These are phyloP conservation scores for Erodium moschatum DNA, from an alignment of 441 rosid genomes.

Conservation along the genomic window DNA sequence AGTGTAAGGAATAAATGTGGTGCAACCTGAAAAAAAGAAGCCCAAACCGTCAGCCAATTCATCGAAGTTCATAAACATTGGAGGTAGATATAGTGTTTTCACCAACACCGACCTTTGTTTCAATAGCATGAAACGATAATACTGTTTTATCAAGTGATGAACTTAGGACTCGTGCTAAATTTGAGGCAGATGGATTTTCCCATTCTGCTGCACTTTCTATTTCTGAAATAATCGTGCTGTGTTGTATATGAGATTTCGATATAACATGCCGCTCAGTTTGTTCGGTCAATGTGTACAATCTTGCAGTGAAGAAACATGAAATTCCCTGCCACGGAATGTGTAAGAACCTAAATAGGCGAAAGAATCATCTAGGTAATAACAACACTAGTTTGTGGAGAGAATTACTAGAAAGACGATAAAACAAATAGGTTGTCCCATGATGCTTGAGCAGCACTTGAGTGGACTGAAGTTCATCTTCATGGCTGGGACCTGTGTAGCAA, in stretches of 20 bases:
- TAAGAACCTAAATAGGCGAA: neutral
- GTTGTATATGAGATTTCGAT: slow-evolving; percentile 7
- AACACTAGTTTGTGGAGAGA: neutral
- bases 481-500: slow-evolving; percentile 7
- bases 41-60: neutral
- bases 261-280: slow-evolving; percentile 15
- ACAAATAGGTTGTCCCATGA: slow-evolving; percentile 22
- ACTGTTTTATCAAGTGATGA: slow-evolving; percentile 26
- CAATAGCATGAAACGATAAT: slow-evolving; percentile 27
- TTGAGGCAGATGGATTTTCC: slow-evolving; percentile 28
- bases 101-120: slow-evolving; percentile 25
- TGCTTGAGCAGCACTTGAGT: slow-evolving; percentile 20
- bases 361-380: neutral
- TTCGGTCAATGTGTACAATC: slow-evolving; percentile 20
- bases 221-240: slow-evolving; percentile 11
- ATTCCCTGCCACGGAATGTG: slow-evolving; percentile 23
- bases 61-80: neutral
- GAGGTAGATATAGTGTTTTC: neutral
- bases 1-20: slow-evolving; percentile 37
- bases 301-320: slow-evolving; percentile 19
- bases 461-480: slow-evolving; percentile 25
- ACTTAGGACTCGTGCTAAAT: slow-evolving; percentile 30
- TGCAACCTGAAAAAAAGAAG: slow-evolving; percentile 33
- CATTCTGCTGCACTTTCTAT: slow-evolving; percentile 21
- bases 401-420: slow-evolving; percentile 26